Evolutionary conservation across 2,329 filamentous ascomycete genomes (phyloP).

Genomic region (Monilinia fructicola): DNA sequence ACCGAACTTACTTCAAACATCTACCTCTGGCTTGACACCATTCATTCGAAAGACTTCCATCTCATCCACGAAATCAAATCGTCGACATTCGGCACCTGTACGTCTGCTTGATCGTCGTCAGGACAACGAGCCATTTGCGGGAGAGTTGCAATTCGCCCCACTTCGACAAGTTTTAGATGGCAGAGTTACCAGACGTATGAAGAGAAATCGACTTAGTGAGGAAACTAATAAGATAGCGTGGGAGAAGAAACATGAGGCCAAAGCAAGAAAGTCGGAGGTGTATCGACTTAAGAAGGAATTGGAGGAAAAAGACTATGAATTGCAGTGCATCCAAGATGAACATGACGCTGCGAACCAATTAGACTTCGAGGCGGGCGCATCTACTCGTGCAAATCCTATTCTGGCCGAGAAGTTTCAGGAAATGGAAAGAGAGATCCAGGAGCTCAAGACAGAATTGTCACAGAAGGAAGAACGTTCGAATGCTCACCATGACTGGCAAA

Average conservation of each 20-base stretch:
- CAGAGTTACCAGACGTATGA: conserved; percentile 56
- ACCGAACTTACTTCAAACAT: conserved; percentile 40
- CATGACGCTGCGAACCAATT: conserved; percentile 37
- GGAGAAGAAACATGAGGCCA: conserved; percentile 47
- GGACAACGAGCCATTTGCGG: conserved; percentile 38
- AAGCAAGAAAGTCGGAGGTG: conserved; percentile 49
- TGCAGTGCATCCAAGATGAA: conserved; percentile 38
- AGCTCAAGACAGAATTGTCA: conserved; percentile 35
- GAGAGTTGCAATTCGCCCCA: conserved; percentile 48
- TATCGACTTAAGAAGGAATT: conserved; percentile 51
- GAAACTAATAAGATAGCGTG: conserved; percentile 55
- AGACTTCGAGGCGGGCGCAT: conserved; percentile 33
- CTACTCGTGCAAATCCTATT: conserved; percentile 21
- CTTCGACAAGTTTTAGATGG: conserved; percentile 58
- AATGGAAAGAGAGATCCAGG: conserved; percentile 35
- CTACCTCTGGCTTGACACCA: conserved; percentile 56
- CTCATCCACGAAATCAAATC: conserved; percentile 42
- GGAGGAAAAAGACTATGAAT: conserved; percentile 35
- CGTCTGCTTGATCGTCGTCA: conserved; percentile 31
- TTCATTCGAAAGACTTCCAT: conserved; percentile 56
- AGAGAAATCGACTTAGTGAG: conserved; percentile 57
- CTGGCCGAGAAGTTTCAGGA: conserved; percentile 34
- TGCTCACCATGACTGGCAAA: conserved; percentile 49
- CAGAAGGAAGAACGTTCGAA: conserved; percentile 30
- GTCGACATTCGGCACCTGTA: conserved; percentile 49